Evolutionary conservation across 2,329 filamentous ascomycete genomes (phyloP), one percentile per base, ranked within the genome.

Genomic region (Cercospora sojina): DNA sequence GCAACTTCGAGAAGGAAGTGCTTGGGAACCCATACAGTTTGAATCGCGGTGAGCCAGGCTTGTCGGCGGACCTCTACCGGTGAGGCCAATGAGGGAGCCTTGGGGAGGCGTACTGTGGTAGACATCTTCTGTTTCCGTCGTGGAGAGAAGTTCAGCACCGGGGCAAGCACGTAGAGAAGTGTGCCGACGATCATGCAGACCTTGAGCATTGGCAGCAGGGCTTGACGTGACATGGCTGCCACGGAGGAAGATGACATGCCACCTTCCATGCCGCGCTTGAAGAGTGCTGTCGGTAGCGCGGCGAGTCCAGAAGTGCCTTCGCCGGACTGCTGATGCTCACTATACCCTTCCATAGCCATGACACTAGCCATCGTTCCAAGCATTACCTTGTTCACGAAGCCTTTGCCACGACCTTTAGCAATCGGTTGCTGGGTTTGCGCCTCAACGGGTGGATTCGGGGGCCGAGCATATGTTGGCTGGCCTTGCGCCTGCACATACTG

Each of bases 11-110:
- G 87, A 71, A 94, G 85, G 77, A 96, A 93, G 77, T 96, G 92
- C 20, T 90, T 87, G 10, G 94, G 94, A 13, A 97, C 91, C 87
- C 93, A 96, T 25, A 97, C 91, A 3, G 91, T 94, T 79, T 97
- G 93, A 66, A 97, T 90, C 7, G 93, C 91, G 3, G 93, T 97
- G 65, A 96, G 88, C 93, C 94, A 97, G 32, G 93, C 93, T 77
- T 93, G 91, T 67, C 90, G 88, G 59, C 93, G 90, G 55, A 96
- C 90, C 72, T 95, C 88, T 64, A 96, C 92, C 0, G 93, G 90
- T 0, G 92, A 93, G 3, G 91, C 88, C 65, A 92, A 83, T 2
- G 91, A 92, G 2, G 91, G 90, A 5, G 87, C 89, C 18, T 80
- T 78, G 9, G 79, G 75, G 23, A 84, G 73, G 18, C 76, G 74